These are phyloP conservation scores for Fulvia fulva DNA, from an alignment of 2,329 filamentous ascomycete species.

Conservation along the genomic window DNA sequence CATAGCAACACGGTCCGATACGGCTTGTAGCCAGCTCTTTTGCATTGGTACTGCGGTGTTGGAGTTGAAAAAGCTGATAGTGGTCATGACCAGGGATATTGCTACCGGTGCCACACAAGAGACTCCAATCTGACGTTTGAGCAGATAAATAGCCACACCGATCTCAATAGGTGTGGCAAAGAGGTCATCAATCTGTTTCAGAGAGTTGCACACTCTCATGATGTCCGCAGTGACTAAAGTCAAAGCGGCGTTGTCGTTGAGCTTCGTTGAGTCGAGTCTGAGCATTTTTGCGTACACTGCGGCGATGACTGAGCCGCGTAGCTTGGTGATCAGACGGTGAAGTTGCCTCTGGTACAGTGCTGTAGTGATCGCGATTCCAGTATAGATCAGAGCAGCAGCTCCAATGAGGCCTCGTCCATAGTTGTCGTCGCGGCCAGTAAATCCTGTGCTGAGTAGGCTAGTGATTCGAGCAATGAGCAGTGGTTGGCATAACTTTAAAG, in stretches of 20 bases:
- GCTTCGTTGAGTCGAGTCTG: slow-evolving; percentile 8
- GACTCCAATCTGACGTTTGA: slow-evolving; percentile 19
- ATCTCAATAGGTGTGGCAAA: slow-evolving; percentile 24
- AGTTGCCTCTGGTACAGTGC: slow-evolving; percentile 18
- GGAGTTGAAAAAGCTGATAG: slow-evolving; percentile 16
- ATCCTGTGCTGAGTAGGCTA: slow-evolving; percentile 6
- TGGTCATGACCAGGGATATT: slow-evolving; percentile 10
- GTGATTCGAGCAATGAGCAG: slow-evolving; percentile 16
- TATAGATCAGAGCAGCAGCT: slow-evolving; percentile 17
- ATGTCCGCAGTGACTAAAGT: slow-evolving; percentile 22
- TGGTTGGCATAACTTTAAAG: slow-evolving; percentile 19
- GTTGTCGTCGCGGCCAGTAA: slow-evolving; percentile 5
- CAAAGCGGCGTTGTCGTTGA: slow-evolving; percentile 15
- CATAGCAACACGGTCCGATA: slow-evolving; percentile 16
- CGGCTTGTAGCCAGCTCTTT: slow-evolving; percentile 15
- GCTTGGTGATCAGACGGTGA: slow-evolving; percentile 19
- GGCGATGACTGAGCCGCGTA: slow-evolving; percentile 17
- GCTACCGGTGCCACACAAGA: slow-evolving; percentile 18
- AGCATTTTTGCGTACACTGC: slow-evolving; percentile 16
- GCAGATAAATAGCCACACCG: slow-evolving; percentile 19
- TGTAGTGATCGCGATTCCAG: slow-evolving; percentile 15
- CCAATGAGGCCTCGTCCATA: slow-evolving; percentile 13
- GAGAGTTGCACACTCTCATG: slow-evolving; percentile 13
- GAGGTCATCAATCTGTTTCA: slow-evolving; percentile 16
- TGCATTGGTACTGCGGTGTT: slow-evolving; percentile 17